phyloP scores from a whole-genome alignment of 2,329 filamentous ascomycete genomes.

The Penicillium sp. region DNA sequence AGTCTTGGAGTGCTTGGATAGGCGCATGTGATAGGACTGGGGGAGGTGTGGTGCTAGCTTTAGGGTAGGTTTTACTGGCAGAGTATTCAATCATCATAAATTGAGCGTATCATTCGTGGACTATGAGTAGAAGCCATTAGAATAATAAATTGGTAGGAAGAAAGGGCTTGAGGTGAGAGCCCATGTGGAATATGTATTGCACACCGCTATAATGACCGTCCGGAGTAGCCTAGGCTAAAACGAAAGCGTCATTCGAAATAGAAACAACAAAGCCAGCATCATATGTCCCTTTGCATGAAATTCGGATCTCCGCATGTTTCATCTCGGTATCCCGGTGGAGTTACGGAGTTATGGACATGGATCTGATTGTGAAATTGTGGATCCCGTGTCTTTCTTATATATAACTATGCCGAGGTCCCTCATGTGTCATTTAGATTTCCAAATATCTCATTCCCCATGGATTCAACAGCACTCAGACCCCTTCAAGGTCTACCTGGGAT shows the following conservation, averaged over 20 bases:
- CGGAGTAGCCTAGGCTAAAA: not conserved
- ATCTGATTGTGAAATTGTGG: not conserved
- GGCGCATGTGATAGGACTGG: not conserved
- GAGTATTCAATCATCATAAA: not conserved
- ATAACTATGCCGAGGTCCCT: not conserved
- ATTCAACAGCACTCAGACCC: not conserved
- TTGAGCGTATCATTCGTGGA: not conserved
- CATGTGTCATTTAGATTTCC: not conserved
- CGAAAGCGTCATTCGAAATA: not conserved
- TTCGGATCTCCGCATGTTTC: not conserved
- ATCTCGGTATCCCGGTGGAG: not conserved
- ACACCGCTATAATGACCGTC: not conserved
- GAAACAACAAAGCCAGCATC: not conserved
- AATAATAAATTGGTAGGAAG: not conserved
- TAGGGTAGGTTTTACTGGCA: not conserved
- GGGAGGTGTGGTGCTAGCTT: not conserved
- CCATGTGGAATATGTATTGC: not conserved
- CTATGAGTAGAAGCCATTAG: not conserved
- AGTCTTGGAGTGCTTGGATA: not conserved
- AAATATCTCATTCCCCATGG: not conserved
- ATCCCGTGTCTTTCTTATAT: not conserved
- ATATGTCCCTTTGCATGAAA: not conserved
- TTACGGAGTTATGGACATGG: not conserved
- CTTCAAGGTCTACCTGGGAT: not conserved
- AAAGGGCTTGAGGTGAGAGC: not conserved